Evolutionary conservation across 768 basidiomycete genomes (phyloP).

Genomic region (Boletales sp.): DNA sequence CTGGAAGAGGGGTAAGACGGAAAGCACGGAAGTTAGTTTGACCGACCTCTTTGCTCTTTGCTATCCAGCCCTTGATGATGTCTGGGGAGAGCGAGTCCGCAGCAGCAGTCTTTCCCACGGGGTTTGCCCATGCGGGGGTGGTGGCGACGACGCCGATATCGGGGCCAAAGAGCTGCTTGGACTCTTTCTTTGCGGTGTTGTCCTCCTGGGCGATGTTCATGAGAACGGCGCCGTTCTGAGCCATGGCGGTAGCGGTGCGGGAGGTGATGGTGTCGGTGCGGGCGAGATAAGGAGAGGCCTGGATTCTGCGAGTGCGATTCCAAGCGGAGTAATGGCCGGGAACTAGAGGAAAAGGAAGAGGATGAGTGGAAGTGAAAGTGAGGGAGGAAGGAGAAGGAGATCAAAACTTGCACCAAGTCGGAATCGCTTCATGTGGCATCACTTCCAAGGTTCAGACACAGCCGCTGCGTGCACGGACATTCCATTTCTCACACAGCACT

Average conservation of each 20-base stretch:
- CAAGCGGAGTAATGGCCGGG: slow-evolving; percentile 51
- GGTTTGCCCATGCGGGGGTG: slow-evolving; percentile 68
- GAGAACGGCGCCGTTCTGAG: slow-evolving; percentile 33
- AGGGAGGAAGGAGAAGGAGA: not conserved
- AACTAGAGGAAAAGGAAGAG: slow-evolving; percentile 31
- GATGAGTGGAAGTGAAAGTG: not conserved
- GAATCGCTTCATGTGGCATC: slow-evolving; percentile 28
- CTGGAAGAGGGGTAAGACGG: slow-evolving; percentile 34
- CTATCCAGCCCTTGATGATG: slow-evolving; percentile 78
- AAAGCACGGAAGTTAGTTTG: not conserved
- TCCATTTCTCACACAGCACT: no score
- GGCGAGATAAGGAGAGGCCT: slow-evolving; percentile 50
- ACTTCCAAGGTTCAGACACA: no score
- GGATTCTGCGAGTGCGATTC: slow-evolving; percentile 55
- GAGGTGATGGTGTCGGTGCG: slow-evolving; percentile 47
- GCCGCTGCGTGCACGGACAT: no score
- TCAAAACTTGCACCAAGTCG: slow-evolving; percentile 37
- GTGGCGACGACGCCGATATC: slow-evolving; percentile 75
- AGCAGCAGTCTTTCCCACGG: slow-evolving; percentile 57
- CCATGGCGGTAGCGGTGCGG: slow-evolving; percentile 48
- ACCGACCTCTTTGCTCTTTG: slow-evolving; percentile 78
- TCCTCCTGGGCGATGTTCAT: slow-evolving; percentile 21
- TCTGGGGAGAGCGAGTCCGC: slow-evolving; percentile 79
- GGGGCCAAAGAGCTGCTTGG: slow-evolving; percentile 82
- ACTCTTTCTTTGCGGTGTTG: slow-evolving; percentile 43